phyloP scores from a whole-genome alignment of 2,329 filamentous ascomycete genomes.

The Alternaria burnsii region DNA sequence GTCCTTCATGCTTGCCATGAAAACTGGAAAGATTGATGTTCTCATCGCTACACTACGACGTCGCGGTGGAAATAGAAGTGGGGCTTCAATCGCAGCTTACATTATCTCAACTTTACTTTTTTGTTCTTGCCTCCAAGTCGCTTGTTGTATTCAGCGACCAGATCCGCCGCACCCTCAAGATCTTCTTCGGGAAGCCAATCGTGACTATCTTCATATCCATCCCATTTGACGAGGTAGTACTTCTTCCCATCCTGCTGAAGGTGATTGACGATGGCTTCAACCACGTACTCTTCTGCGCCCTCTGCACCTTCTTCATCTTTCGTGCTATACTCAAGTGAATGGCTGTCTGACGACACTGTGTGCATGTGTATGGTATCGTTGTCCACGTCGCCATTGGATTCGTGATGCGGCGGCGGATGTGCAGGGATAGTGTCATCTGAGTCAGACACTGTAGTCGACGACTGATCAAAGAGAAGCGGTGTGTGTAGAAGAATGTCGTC shows the following conservation, averaged over 20 bases:
- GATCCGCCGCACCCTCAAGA: constrained; percentile 35
- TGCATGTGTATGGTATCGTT: neutral
- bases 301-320: constrained; percentile 8
- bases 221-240: constrained; percentile 48
- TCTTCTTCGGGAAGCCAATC: constrained; percentile 44
- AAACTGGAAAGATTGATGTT: neutral
- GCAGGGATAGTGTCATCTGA: constrained; percentile 11
- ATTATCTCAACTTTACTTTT: neutral
- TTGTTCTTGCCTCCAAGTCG: constrained; percentile 17
- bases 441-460: neutral
- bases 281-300: constrained; percentile 37
- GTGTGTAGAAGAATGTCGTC: neutral
- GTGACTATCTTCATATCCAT: constrained; percentile 40
- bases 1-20: neutral
- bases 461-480: neutral
- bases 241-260: constrained; percentile 27
- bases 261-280: constrained; percentile 42
- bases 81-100: neutral
- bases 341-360: neutral
- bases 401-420: neutral
- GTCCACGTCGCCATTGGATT: no score
- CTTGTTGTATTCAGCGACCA: constrained; percentile 38
- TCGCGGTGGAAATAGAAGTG: neutral
- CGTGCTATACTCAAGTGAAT: neutral
- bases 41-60: neutral